phyloP scores from a whole-genome alignment of 495 filamentous ascomycete species.

The Aspergillus saccharolyticus region DNA sequence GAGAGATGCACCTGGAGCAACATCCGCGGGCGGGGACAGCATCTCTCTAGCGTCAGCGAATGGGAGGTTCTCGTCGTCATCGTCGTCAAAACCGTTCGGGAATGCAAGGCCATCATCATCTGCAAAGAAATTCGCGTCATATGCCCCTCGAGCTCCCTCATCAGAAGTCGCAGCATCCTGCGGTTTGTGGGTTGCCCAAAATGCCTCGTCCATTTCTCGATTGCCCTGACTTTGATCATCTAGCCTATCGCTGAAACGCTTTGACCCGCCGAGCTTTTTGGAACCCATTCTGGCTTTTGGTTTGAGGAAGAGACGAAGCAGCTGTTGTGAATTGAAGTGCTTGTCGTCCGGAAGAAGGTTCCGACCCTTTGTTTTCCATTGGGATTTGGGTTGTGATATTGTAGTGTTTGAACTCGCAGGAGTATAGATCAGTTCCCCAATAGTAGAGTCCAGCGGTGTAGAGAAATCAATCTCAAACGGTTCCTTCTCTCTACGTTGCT shows the following conservation, averaged over 20 bases:
- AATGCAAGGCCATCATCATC: constrained; percentile 89
- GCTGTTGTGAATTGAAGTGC: constrained; percentile 90
- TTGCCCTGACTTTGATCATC: constrained; percentile 52
- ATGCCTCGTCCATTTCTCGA: constrained; percentile 83
- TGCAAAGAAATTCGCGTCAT: constrained; percentile 96
- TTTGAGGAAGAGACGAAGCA: constrained; percentile 88
- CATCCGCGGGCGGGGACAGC: constrained; percentile 68
- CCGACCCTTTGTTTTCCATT: constrained; percentile 89
- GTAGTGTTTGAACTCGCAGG: constrained; percentile 73
- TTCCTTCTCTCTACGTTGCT: constrained; percentile 84
- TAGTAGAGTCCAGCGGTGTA: constrained; percentile 59
- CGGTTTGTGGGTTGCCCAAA: constrained; percentile 75
- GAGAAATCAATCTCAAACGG: constrained; percentile 91
- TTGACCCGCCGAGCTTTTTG: constrained; percentile 41
- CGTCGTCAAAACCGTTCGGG: constrained; percentile 58
- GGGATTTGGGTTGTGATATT: constrained; percentile 81
- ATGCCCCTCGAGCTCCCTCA: constrained; percentile 58
- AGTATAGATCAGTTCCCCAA: constrained; percentile 80
- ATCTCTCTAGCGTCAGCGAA: constrained; percentile 92
- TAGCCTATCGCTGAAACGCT: constrained; percentile 34
- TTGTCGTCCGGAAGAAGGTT: constrained; percentile 97
- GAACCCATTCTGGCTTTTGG: constrained; percentile 74
- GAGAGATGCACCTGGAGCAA: constrained; percentile 29
- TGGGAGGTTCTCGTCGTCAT: constrained; percentile 74
- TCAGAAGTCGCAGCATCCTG: constrained; percentile 53